Base-by-base conservation (phyloP, 108 stramenopile species). In the Skeletonema potamos region DNA sequence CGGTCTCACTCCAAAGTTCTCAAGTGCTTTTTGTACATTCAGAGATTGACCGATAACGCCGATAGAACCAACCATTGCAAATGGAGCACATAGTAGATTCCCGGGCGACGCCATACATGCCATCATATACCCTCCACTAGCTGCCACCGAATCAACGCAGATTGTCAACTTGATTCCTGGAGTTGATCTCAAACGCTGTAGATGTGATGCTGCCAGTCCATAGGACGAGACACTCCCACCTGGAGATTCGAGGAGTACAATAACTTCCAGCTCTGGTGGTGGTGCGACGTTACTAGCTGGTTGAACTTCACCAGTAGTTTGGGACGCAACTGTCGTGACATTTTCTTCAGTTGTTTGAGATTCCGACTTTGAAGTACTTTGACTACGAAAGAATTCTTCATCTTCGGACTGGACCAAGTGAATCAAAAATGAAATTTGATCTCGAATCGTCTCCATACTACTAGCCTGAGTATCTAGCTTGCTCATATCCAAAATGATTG, bases 91-190 rank as follows among this genome's bases (percentile, higher is more conserved):
- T 54, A 75, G 86, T 7, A 94, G 65, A 46, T 79, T 68, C 8
- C 89, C 89, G 0, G 92, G 92, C 64, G 82, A 82, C 11, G 85
- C 64, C 55, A 85, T 77, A 41, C 89, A 89, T 27, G 90, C 90
- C 72, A 92, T 85, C 89, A 94, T 90, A 81, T 94, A 94, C 7
- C 92, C 92, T 22, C 92, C 92, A 15, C 79, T 77, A 13, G 88
- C 85, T 10, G 84, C 84, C 8, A 87, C 79, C 18, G 85, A 84
- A 63, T 94, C 93, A 32, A 91, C 86, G 58, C 83, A 85, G 7
- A 94, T 73, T 4, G 93, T 94, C 22, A 94, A 65, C 17, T 70
- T 82, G 34, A 94, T 72, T 2, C 85, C 85, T 15, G 86, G 84
- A 20, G 77, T 68, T 6, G 88, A 74, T 41, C 88, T 84, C 26